Evolutionary conservation across 768 basidiomycete genomes (phyloP).

Genomic region (Aureoboletus auriporus): DNA sequence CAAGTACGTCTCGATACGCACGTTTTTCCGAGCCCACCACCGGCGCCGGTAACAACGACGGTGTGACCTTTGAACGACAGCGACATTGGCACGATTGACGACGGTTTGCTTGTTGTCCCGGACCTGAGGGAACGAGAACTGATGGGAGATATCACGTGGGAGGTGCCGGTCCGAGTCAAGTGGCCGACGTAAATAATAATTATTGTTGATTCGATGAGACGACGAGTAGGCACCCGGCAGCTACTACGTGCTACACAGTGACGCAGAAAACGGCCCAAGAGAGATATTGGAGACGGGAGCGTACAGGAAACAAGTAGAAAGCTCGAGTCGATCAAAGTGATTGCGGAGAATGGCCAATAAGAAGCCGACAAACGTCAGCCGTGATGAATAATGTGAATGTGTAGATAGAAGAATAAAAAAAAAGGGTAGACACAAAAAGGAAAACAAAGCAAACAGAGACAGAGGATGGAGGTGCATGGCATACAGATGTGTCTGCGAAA

Average conservation of each 20-base stretch:
- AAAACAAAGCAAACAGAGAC: slow-evolving; percentile 24
- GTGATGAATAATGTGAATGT: slow-evolving; percentile 26
- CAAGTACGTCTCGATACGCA: slow-evolving; percentile 41
- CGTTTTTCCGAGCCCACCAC: slow-evolving; percentile 91
- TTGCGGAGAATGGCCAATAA: slow-evolving; percentile 15
- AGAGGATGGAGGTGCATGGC: slow-evolving; percentile 12
- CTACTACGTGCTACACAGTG: slow-evolving; percentile 33
- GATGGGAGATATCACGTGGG: too few relatives aligned
- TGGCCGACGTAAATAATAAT: slow-evolving; percentile 22
- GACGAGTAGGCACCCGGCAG: slow-evolving; percentile 31
- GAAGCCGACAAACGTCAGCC: slow-evolving; percentile 24
- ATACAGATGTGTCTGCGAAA: slow-evolving; percentile 25
- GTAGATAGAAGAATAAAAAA: slow-evolving; percentile 30
- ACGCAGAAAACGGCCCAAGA: slow-evolving; percentile 26
- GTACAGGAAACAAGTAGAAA: slow-evolving; percentile 28
- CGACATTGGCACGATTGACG: slow-evolving; percentile 30
- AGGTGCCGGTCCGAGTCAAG: too few relatives aligned
- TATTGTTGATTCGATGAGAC: slow-evolving; percentile 17
- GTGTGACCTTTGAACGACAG: slow-evolving; percentile 84
- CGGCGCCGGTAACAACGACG: slow-evolving; percentile 94
- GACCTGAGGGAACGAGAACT: too few relatives aligned
- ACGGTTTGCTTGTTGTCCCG: too few relatives aligned
- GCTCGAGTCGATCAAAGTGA: slow-evolving; percentile 22
- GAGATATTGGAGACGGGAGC: slow-evolving; percentile 27
- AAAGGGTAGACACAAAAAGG: slow-evolving; percentile 14